Evolutionary conservation across 768 basidiomycete genomes (phyloP).

Genomic region (Lentinula guzmanii): DNA sequence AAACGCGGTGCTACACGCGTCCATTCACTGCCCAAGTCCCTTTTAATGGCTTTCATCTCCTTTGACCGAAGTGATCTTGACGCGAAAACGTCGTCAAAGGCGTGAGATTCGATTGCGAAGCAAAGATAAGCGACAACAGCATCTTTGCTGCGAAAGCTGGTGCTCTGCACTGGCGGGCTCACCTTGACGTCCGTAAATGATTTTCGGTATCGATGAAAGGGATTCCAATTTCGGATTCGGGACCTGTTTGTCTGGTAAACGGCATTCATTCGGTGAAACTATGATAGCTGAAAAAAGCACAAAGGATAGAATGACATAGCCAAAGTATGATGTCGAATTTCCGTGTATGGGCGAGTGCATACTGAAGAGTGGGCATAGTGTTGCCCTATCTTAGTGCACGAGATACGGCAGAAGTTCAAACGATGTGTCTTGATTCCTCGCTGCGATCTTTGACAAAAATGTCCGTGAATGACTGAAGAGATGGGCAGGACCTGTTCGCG

Average conservation of each 20-base stretch:
- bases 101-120: not conserved
- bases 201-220: not conserved
- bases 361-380: not conserved
- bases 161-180: not conserved
- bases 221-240: not conserved
- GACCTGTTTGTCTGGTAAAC: not conserved
- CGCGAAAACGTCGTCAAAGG: not conserved
- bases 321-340: not conserved
- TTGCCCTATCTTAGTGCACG: not conserved
- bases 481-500: not conserved
- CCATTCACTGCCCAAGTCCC: not conserved
- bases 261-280: not conserved
- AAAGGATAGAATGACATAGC: no score
- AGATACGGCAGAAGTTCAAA: not conserved
- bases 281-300: not conserved
- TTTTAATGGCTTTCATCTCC: not conserved
- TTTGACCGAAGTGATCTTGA: not conserved
- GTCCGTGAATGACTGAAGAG: not conserved
- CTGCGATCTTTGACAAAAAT: not conserved
- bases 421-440: not conserved
- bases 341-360: not conserved
- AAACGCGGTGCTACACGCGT: conserved; percentile 3
- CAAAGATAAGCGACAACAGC: not conserved
- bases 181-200: not conserved
- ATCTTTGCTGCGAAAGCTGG: not conserved